Conservation (phyloP, 495 filamentous ascomycete genomes). For the Sordaria brevicollis region DNA sequence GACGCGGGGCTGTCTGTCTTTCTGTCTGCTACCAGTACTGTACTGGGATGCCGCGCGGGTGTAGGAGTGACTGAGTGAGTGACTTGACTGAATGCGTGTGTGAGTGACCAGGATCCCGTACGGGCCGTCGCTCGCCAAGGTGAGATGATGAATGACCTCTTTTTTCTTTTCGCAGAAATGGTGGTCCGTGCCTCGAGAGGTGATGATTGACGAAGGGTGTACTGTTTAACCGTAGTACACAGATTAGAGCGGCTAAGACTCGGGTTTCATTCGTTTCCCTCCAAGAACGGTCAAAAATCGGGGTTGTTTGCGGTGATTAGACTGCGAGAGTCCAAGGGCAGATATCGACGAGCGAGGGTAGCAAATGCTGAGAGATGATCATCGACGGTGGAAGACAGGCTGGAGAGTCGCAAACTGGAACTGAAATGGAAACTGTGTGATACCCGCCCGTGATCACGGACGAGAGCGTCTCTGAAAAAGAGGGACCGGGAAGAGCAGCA, state of each 20-base stretch:
- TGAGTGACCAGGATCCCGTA: neutral
- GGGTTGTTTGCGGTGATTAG: neutral
- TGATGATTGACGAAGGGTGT: slow-evolving; percentile 3
- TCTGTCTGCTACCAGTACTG: neutral
- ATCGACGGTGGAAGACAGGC: neutral
- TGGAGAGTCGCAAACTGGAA: neutral
- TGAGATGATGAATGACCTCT: neutral
- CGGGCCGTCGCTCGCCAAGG: neutral
- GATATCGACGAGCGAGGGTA: neutral
- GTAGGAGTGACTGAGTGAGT: neutral
- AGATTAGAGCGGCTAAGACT: slow-evolving; percentile 32
- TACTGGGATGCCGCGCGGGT: neutral
- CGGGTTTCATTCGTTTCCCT: slow-evolving; percentile 33
- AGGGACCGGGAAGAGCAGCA: neutral
- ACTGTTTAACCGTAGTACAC: slow-evolving; percentile 27
- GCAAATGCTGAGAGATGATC: neutral
- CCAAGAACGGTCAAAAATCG: neutral
- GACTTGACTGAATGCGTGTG: neutral
- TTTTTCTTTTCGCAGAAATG: neutral
- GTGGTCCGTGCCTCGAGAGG: slow-evolving; percentile 25
- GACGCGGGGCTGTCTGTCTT: neutral
- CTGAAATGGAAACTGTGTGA: neutral
- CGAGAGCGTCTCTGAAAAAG: neutral
- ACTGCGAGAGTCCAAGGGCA: neutral
- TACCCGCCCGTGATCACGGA: neutral